A percentile compares a stretch with the other conserved stretches of the same genome.
Evolutionary conservation across 805 yeast genomes (phyloP).

Genomic region (Suhomyces pyralidae): DNA sequence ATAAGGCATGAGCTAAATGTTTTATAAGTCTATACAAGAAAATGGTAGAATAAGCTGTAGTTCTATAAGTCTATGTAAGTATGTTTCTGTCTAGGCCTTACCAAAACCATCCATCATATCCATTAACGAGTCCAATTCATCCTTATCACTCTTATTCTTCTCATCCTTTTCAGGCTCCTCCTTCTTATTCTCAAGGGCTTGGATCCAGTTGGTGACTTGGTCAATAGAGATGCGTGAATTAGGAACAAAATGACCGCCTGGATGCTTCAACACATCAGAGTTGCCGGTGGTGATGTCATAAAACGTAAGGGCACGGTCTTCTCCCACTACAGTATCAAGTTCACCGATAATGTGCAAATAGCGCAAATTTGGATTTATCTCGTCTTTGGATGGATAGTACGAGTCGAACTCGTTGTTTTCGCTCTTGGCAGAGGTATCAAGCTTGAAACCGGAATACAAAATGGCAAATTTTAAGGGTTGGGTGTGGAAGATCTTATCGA

Average conservation of each 20-base stretch:
- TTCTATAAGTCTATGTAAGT: background rate
- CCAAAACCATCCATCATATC: slow-evolving; percentile 39
- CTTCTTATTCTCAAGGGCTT: slow-evolving; percentile 11
- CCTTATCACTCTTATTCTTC: slow-evolving; percentile 15
- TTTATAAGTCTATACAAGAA: background rate
- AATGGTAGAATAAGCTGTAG: too few relatives aligned
- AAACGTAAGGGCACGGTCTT: slow-evolving; percentile 62
- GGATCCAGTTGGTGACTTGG: slow-evolving; percentile 42
- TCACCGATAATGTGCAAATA: slow-evolving; percentile 81
- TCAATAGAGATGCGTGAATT: slow-evolving; percentile 58
- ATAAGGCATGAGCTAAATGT: too few relatives aligned
- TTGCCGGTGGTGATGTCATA: slow-evolving; percentile 40
- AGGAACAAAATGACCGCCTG: slow-evolving; percentile 97
- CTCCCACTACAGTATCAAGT: slow-evolving; percentile 80
- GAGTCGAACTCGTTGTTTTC: slow-evolving; percentile 25
- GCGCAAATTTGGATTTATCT: slow-evolving; percentile 20
- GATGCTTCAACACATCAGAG: slow-evolving; percentile 70
- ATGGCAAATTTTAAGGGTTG: slow-evolving; percentile 65
- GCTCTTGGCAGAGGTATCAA: slow-evolving; percentile 24
- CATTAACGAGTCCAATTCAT: slow-evolving; percentile 31
- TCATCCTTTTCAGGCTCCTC: slow-evolving; percentile 12
- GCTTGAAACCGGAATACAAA: slow-evolving; percentile 63
- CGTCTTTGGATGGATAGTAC: slow-evolving; percentile 24
- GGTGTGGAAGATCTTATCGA: slow-evolving; percentile 50
- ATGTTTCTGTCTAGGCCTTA: background rate